Percentiles rank a stretch among this genome's conserved stretches.
phyloP scores from a whole-genome alignment of 495 filamentous ascomycete genomes.

The Articulospora tetracladia region DNA sequence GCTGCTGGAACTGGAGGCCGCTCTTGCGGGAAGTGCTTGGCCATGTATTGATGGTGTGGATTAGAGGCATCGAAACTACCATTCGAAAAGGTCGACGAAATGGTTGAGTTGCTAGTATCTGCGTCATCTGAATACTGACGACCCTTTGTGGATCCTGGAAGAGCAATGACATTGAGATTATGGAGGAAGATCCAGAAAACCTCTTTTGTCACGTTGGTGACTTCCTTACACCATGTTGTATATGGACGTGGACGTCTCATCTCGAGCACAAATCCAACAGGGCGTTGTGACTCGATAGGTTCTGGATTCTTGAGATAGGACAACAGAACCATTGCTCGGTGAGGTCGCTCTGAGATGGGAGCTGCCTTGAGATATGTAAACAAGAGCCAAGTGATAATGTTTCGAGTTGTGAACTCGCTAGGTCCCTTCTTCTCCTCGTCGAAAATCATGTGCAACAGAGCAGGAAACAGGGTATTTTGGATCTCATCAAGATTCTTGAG shows the following conservation, averaged over 20 bases:
- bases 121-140: neutral
- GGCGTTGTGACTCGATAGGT: slow-evolving; percentile 67
- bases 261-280: slow-evolving; percentile 79
- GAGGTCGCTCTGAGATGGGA: slow-evolving; percentile 46
- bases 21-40: slow-evolving; percentile 79
- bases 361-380: slow-evolving; percentile 75
- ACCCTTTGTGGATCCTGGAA: slow-evolving; percentile 33
- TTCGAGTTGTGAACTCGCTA: slow-evolving; percentile 89
- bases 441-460: slow-evolving; percentile 83
- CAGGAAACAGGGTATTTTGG: slow-evolving; percentile 78
- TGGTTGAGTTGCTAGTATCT: slow-evolving; percentile 16
- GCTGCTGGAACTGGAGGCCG: slow-evolving; percentile 89
- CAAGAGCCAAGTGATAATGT: slow-evolving; percentile 79
- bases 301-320: slow-evolving; percentile 78
- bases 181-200: slow-evolving; percentile 99
- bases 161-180: slow-evolving; percentile 79
- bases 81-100: slow-evolving; percentile 1
- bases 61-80: slow-evolving; percentile 12
- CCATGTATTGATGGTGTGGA: slow-evolving; percentile 44
- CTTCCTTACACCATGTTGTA: slow-evolving; percentile 89
- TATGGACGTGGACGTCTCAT: slow-evolving; percentile 89
- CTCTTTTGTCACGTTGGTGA: slow-evolving; percentile 89
- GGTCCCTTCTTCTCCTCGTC: slow-evolving; percentile 97
- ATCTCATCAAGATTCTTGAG: slow-evolving; percentile 76
- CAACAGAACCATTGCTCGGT: slow-evolving; percentile 65